These are phyloP conservation scores for Auriscalpium vulgare DNA, from an alignment of 768 basidiomycete species.

Conservation along the genomic window DNA sequence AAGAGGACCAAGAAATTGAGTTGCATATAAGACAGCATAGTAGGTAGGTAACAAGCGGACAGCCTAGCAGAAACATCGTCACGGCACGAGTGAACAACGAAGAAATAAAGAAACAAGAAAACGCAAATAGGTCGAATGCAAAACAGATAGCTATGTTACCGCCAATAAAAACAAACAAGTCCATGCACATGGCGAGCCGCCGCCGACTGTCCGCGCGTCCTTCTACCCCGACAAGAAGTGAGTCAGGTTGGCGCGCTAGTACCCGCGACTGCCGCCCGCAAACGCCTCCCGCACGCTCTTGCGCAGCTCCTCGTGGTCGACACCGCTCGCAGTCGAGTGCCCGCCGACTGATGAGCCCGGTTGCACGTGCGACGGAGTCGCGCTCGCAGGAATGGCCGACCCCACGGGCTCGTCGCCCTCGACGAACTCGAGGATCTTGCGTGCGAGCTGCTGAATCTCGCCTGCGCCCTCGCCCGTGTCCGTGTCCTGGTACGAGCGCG, in stretches of 20 bases:
- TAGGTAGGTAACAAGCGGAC: no score
- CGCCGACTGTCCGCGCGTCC: no score
- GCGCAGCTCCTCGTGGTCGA: slow-evolving; percentile 75
- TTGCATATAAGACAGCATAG: no score
- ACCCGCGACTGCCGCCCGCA: slow-evolving; percentile 47
- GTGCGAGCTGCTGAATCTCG: slow-evolving; percentile 81
- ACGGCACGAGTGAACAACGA: not conserved
- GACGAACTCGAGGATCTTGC: slow-evolving; percentile 81
- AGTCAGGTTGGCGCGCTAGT: slow-evolving; percentile 1
- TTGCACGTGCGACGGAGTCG: slow-evolving; percentile 57
- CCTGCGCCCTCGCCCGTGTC: slow-evolving; percentile 83
- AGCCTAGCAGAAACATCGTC: not conserved
- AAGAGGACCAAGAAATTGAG: no score
- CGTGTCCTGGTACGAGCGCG: slow-evolving; percentile 73
- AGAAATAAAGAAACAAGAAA: not conserved
- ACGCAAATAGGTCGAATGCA: not conserved
- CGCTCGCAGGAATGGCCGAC: slow-evolving; percentile 42
- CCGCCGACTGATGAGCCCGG: slow-evolving; percentile 62
- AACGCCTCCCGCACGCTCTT: slow-evolving; percentile 81
- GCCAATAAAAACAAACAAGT: not conserved
- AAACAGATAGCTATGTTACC: not conserved
- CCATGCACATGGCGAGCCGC: not conserved
- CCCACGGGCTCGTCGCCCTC: slow-evolving; percentile 60
- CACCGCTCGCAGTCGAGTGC: slow-evolving; percentile 37
- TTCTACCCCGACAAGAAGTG: not conserved